Evolutionary conservation across 768 basidiomycete species (phyloP).

Genomic region (Mycena galericulata): DNA sequence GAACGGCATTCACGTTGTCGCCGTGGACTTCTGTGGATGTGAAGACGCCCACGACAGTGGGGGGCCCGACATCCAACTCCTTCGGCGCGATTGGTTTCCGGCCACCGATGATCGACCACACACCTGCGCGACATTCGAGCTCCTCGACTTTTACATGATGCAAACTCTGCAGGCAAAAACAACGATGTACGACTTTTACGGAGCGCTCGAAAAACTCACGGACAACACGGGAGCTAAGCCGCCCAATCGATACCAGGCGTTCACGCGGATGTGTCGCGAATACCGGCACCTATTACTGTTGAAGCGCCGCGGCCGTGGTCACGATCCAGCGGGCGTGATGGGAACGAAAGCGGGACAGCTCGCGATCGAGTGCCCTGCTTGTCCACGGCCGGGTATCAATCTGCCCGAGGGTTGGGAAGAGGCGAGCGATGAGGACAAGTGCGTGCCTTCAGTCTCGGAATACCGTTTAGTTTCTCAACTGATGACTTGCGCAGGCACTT

Average conservation of each 20-base stretch:
- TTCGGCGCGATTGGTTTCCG: constrained; percentile 28
- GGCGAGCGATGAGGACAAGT: neutral
- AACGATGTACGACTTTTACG: constrained; percentile 34
- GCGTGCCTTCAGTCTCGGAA: too few relatives aligned
- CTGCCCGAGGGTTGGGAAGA: constrained; percentile 6
- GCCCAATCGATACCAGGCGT: constrained; percentile 23
- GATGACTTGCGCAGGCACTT: neutral
- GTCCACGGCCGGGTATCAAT: constrained; percentile 34
- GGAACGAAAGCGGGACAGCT: constrained; percentile 17
- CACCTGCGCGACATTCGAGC: constrained; percentile 27
- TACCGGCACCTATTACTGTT: constrained; percentile 19
- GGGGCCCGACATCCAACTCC: neutral
- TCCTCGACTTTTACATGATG: constrained; percentile 21
- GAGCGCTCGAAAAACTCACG: constrained; percentile 14
- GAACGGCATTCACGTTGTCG: constrained; percentile 41
- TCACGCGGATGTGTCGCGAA: constrained; percentile 24
- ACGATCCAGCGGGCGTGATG: constrained; percentile 4
- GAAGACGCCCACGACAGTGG: neutral
- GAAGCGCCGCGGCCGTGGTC: constrained; percentile 26
- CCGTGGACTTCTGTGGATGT: constrained; percentile 42
- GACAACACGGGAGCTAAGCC: constrained; percentile 27
- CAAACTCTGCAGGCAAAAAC: constrained; percentile 30
- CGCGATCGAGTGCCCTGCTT: constrained; percentile 36
- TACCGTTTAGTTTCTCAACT: too few relatives aligned
- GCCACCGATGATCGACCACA: constrained; percentile 31